A percentile compares a stretch with the other conserved stretches of the same genome.
Evolutionary conservation across 2,329 filamentous ascomycete species (phyloP).

Genomic region (Tolypocladium sp.): DNA sequence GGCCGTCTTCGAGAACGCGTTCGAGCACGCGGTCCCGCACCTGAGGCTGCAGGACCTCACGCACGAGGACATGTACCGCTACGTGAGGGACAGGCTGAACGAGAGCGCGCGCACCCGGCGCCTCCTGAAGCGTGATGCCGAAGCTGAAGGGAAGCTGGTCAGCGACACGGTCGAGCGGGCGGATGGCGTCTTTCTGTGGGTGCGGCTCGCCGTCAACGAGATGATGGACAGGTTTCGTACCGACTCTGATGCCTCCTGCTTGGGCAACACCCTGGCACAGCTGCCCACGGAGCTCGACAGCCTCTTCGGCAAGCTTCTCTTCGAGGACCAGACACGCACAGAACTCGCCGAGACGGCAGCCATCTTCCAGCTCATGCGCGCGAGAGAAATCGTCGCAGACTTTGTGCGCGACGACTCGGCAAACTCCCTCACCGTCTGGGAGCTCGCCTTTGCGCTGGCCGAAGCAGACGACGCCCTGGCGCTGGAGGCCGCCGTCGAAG

Average conservation of each 20-base stretch:
- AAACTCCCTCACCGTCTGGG: constrained; percentile 21
- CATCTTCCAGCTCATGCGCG: constrained; percentile 19
- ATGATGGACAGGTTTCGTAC: constrained; percentile 11
- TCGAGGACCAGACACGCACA: constrained; percentile 11
- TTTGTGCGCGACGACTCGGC: constrained; percentile 22
- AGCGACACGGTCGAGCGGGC: constrained; percentile 12
- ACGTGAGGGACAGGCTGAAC: constrained; percentile 12
- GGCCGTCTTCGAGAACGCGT: constrained; percentile 15
- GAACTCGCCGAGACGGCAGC: constrained; percentile 12
- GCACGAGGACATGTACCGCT: constrained; percentile 15
- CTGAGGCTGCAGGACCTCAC: constrained; percentile 17
- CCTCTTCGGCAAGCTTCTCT: constrained; percentile 20
- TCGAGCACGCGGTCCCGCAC: constrained; percentile 14
- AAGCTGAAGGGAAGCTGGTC: constrained; percentile 3
- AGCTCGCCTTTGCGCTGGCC: constrained; percentile 19
- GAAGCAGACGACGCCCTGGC: constrained; percentile 10
- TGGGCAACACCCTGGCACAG: constrained; percentile 4
- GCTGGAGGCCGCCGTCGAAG: constrained; percentile 7
- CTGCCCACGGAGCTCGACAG: constrained; percentile 17
- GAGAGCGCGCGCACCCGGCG: constrained; percentile 4
- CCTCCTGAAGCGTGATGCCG: constrained; percentile 4
- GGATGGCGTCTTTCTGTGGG: constrained; percentile 25
- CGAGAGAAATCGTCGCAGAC: constrained; percentile 20
- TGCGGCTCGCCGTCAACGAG: constrained; percentile 18
- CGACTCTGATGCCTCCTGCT: background rate